Percentiles rank a stretch among this genome's conserved stretches.
These are phyloP conservation scores for Eimeria maxima DNA, from an alignment of 169 alveolate genomes.

Conservation along the genomic window DNA sequence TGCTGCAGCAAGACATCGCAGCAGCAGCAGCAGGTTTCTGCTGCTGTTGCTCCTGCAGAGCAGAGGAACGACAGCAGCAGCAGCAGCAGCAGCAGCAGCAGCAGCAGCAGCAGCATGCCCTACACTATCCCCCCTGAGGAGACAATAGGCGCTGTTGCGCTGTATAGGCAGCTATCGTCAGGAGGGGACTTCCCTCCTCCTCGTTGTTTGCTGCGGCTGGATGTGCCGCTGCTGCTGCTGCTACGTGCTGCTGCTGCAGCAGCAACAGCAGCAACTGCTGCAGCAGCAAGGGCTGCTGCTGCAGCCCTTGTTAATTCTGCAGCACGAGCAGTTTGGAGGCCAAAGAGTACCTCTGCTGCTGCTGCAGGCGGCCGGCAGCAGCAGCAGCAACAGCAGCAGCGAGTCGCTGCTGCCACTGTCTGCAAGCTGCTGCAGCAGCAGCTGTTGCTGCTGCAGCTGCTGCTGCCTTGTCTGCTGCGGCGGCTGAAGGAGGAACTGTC, in stretches of 20 bases:
- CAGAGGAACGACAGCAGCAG: conserved; percentile 24
- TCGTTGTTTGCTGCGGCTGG: conserved; percentile 45
- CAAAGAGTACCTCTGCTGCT: not conserved
- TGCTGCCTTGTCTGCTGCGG: too few relatives aligned
- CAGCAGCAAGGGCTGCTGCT: not conserved
- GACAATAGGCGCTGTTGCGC: not conserved
- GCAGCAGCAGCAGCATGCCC: not conserved
- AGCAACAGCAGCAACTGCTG: not conserved
- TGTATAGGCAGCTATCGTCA: conserved; percentile 11
- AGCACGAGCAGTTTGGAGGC: not conserved
- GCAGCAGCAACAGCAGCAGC: conserved; percentile 47
- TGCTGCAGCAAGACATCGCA: not conserved
- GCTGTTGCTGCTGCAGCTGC: too few relatives aligned
- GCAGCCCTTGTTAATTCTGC: too few relatives aligned
- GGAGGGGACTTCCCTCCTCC: conserved; percentile 23
- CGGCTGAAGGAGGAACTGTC: too few relatives aligned
- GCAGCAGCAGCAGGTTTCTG: not conserved
- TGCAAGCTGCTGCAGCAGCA: too few relatives aligned
- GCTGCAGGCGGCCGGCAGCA: not conserved
- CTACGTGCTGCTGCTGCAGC: not conserved
- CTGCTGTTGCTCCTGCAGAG: not conserved
- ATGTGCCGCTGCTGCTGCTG: conserved; percentile 25
- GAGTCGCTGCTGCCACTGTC: too few relatives aligned
- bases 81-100: not conserved
- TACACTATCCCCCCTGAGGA: conserved; percentile 13